Evolutionary conservation across 2,329 filamentous ascomycete genomes (phyloP), one percentile per base, ranked within the genome.

Genomic region (Neospermospora avenae): DNA sequence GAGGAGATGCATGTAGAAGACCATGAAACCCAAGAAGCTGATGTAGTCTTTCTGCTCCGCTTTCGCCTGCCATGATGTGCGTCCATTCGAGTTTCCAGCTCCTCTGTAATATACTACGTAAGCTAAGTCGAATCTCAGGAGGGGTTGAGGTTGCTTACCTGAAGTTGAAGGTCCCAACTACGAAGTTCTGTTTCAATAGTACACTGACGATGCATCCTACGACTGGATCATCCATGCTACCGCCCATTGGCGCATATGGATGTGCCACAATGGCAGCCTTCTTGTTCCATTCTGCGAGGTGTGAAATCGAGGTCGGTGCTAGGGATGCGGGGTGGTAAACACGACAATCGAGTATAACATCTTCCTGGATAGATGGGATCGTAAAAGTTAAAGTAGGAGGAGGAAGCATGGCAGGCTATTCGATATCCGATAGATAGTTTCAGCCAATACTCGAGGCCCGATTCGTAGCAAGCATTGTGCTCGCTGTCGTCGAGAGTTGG

Each of bases 101-200:
- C 93, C 93, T 75, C 93, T 96, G 62, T 3, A 49, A 31, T 22
- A 31, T 46, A 34, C 0, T 28, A 31, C 31, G 44, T 48, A 2
- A 56, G 25, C 20, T n/a, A 37, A 37, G 11, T 16, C 22, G 16
- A 37, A 25, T 41, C 24, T 31, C 14, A 35, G 3, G 4, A 6
- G n/a, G 4, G 1, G 41, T 41, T 31, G 6, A 41, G 4, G 25
- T 55, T 58, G 52, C 35, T 55, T 77, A 93, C 89, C 93, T 84
- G 73, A 98, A 97, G 71, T 98, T 97, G 75, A 98, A 97, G 0
- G 91, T 96, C 7, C 83, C 87, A 2, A 97, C 88, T 1, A 96
- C 73, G 69, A 85, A 96, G 1, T 90, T 90, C 55, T 80, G 76
- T 4, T 81, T 77, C n/a, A 96, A 78, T 60, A 87, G 81, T 16